Evolutionary conservation across 108 stramenopile species (phyloP), one percentile per base, ranked within the genome.

Genomic region (Cyclotella kingstonii): DNA sequence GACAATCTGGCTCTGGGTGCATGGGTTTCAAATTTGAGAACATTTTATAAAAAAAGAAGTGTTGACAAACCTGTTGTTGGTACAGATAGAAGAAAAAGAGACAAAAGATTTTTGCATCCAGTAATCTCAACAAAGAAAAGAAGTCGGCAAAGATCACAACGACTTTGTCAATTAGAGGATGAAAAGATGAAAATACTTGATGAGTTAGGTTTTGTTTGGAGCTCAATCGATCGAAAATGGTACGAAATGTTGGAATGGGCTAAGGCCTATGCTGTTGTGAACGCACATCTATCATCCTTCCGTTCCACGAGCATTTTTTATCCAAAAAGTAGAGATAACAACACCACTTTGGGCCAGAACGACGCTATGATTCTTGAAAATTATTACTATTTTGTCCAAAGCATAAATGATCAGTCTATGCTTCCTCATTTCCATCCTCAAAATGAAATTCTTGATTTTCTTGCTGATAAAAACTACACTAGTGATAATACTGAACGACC

Each of bases 161-260:
- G 73, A 40, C 56, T 66, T 31, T 61, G 65, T n/a, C 73, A 66
- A 47, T 55, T 74, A 23, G 64, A 74, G n/a, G 60, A 74, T 17
- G 29, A 61, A 11, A 66, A 59, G 50, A 63, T 60, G 52, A 54
- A 52, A 36, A 10, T 74, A 3, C 60, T 74, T 0, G 65, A 74
- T 31, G 65, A 74, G 25, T 43, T 62, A 40, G 65, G 65, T 27
- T 74, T 74, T 19, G 60, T 74, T 0, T 74, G 73, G 73, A 74
- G 50, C 43, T 51, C 64, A 21, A 60, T 55, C n/a, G 73, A 74
- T 34, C 58, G 46, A 42, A 66, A 66, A 60, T 74, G 73, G 73
- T 64, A 61, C 14, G 65, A 66, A 45, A 74, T 74, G 73, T 41
- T 74, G 28, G 73, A 74, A 42, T 74, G 73, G 73, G 59, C 65